phyloP scores from a whole-genome alignment of 2,329 filamentous ascomycete species.

The Penicillium psychrosexuale region DNA sequence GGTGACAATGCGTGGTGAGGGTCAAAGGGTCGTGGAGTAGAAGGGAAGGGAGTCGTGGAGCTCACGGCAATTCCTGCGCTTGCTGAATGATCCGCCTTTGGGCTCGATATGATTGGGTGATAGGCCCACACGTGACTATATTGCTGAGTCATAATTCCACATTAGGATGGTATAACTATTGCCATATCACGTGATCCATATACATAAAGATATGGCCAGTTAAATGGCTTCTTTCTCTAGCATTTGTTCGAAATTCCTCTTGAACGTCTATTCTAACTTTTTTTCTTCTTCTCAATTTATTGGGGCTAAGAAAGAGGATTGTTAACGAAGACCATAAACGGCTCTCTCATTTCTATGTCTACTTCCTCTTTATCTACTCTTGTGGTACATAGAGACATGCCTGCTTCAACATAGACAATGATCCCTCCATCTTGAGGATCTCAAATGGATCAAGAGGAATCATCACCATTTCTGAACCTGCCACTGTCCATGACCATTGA shows the following conservation, averaged over 20 bases:
- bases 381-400: constrained; percentile 40
- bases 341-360: background rate
- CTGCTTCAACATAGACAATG: constrained; percentile 29
- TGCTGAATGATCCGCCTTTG: constrained; percentile 43
- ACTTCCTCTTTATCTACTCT: constrained; percentile 7
- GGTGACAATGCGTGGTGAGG: constrained; percentile 33
- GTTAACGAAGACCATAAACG: background rate
- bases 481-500: constrained; percentile 45
- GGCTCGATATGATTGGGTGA: constrained; percentile 35
- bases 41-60: constrained; percentile 28
- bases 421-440: constrained; percentile 25
- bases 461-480: constrained; percentile 40
- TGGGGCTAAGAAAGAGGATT: background rate
- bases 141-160: constrained; percentile 20
- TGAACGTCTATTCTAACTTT: background rate
- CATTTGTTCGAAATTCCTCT: background rate
- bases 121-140: constrained; percentile 26
- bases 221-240: background rate
- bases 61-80: constrained; percentile 38
- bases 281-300: background rate
- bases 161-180: constrained; percentile 12
- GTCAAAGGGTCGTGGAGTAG: constrained; percentile 24
- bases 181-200: background rate
- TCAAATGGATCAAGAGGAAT: constrained; percentile 35
- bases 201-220: background rate